A percentile compares a stretch with the other conserved stretches of the same genome.
Evolutionary conservation across 768 basidiomycete genomes (phyloP).

Genomic region (Tulasnella sp.): DNA sequence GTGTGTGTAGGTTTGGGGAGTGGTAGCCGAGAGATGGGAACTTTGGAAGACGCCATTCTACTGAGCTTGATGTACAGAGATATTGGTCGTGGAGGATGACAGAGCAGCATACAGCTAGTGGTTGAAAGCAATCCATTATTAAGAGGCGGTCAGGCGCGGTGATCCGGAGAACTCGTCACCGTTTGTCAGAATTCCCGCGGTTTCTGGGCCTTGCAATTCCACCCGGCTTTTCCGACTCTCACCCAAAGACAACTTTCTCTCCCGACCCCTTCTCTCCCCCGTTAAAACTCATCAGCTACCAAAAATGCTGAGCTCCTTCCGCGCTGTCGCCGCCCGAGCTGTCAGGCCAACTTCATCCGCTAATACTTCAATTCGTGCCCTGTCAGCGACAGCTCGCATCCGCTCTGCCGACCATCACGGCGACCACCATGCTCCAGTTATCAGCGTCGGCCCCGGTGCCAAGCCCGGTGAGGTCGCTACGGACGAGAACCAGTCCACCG

Average conservation of each 20-base stretch:
- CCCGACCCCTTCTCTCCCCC: neutral
- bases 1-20: conserved; percentile 33
- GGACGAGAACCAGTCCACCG: conserved; percentile 85
- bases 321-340: conserved; percentile 2
- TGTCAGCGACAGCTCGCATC: conserved; percentile 1
- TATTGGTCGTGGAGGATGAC: neutral
- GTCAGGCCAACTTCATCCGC: neutral
- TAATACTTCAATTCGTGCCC: neutral
- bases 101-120: neutral
- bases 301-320: conserved; percentile 11
- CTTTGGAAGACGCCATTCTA: conserved; percentile 2
- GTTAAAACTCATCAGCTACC: neutral
- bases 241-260: neutral
- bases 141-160: neutral
- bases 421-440: conserved; percentile 33
- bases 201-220: conserved; percentile 1
- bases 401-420: neutral
- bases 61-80: neutral
- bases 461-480: conserved; percentile 63
- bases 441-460: conserved; percentile 59
- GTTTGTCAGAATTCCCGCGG: neutral
- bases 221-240: neutral
- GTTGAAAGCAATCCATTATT: neutral
- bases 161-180: neutral
- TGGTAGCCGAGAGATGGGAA: conserved; percentile 43